These are phyloP conservation scores for Benincasa hispida DNA, from an alignment of 306 rosid genomes.

Conservation along the genomic window DNA sequence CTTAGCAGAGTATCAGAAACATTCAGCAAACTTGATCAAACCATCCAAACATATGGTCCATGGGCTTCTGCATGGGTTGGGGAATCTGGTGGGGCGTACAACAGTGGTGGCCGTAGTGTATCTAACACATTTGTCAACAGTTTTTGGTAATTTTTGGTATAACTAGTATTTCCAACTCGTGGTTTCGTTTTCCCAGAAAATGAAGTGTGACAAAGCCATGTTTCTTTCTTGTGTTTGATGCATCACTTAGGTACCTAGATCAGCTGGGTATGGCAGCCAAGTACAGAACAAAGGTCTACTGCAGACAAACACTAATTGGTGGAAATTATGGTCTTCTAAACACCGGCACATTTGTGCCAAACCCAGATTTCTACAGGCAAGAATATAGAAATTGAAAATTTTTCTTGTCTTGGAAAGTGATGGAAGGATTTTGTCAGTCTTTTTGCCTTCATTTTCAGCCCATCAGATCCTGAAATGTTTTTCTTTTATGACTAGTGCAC, in stretches of 20 bases:
- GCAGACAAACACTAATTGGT: conserved; percentile 85
- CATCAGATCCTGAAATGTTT: background rate
- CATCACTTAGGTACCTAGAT: conserved; percentile 70
- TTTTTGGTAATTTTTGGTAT: conserved; percentile 62
- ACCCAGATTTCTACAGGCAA: conserved; percentile 92
- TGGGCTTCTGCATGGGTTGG: conserved; percentile 97
- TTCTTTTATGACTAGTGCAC: conserved; percentile 49
- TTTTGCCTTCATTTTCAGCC: background rate
- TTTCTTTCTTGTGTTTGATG: background rate
- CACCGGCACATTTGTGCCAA: conserved; percentile 56
- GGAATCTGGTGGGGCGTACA: conserved; percentile 94
- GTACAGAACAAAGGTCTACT: conserved; percentile 65
- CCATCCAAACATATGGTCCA: conserved; percentile 47
- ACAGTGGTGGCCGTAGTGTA: conserved; percentile 76
- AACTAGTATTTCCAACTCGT: conserved; percentile 10
- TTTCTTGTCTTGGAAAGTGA: background rate
- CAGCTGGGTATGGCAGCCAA: conserved; percentile 88
- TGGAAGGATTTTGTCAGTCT: background rate
- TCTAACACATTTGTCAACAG: conserved; percentile 74
- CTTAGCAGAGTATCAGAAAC: conserved; percentile 37
- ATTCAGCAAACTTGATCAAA: conserved; percentile 42
- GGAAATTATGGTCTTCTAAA: conserved; percentile 91
- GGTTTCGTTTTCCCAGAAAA: background rate
- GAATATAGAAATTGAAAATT: conserved; percentile 8
- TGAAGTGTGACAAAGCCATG: background rate